Conservation (phyloP, 306 rosid genomes). For the Cercis canadensis region DNA sequence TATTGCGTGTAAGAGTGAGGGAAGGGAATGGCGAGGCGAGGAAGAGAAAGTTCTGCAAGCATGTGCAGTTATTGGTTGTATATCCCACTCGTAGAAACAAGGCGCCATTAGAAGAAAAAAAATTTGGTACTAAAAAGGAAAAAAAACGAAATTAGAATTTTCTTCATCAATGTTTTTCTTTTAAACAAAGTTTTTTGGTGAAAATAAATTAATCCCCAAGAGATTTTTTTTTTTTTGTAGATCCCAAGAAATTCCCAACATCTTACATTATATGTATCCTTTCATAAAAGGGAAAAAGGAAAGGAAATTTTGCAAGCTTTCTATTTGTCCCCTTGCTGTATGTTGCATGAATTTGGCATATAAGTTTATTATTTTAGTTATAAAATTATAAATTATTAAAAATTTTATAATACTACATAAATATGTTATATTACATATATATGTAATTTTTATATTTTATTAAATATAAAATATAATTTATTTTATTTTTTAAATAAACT, state of each 20-base stretch:
- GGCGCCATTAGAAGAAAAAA: too few species aligned
- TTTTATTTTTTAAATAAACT: too few species aligned
- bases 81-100: too few species aligned
- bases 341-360: constrained; percentile 38
- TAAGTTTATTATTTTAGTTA: too few species aligned
- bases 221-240: constrained; percentile 3
- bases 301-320: constrained; percentile 20
- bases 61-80: constrained; percentile 18
- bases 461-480: too few species aligned
- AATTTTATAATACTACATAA: too few species aligned
- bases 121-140: too few species aligned
- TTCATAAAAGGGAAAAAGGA: constrained; percentile 7
- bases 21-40: constrained; percentile 37
- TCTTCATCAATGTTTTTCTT: background rate
- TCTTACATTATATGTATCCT: background rate
- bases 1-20: constrained; percentile 22
- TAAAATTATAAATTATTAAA: too few species aligned
- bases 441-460: too few species aligned
- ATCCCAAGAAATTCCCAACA: constrained; percentile 7
- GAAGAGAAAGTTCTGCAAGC: constrained; percentile 45
- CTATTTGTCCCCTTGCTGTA: constrained; percentile 31
- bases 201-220: constrained; percentile 1
- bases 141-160: too few species aligned
- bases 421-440: too few species aligned
- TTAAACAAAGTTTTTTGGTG: too few species aligned